A percentile compares a stretch with the other conserved stretches of the same genome.
These are phyloP conservation scores for Globisporangium spiculum DNA, from an alignment of 352 stramenopile genomes.

Conservation along the genomic window DNA sequence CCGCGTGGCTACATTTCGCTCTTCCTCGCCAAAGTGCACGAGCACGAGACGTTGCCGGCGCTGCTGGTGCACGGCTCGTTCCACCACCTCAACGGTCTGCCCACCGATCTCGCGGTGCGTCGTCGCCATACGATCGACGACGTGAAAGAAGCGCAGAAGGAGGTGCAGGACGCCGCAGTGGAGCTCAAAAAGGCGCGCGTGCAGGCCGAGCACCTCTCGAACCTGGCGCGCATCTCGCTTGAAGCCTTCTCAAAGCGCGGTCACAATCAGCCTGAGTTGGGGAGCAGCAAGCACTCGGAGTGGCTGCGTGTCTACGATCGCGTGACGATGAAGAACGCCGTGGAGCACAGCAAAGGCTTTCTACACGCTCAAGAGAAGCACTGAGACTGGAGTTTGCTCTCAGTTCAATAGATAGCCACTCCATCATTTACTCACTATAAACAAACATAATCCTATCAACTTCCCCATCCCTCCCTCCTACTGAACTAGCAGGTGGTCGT, in stretches of 20 bases:
- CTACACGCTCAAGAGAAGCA: slow-evolving; percentile 27
- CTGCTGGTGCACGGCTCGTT: slow-evolving; percentile 25
- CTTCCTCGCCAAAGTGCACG: slow-evolving; percentile 66
- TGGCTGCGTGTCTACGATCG: slow-evolving; percentile 71
- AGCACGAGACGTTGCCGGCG: slow-evolving; percentile 55
- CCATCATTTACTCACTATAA: neutral
- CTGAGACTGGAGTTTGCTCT: neutral
- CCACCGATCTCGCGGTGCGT: slow-evolving; percentile 51
- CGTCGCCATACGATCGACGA: slow-evolving; percentile 82
- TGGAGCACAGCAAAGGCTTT: slow-evolving; percentile 66
- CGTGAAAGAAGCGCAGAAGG: slow-evolving; percentile 71
- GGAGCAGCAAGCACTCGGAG: slow-evolving; percentile 24
- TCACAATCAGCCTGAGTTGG: slow-evolving; percentile 9
- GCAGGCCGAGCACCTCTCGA: slow-evolving; percentile 71
- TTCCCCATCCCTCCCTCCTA: neutral
- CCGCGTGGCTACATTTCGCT: slow-evolving; percentile 40
- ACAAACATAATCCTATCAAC: neutral
- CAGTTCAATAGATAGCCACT: neutral
- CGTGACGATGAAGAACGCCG: slow-evolving; percentile 59
- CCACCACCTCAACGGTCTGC: slow-evolving; percentile 27
- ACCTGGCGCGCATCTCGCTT: slow-evolving; percentile 64
- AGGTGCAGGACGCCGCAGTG: slow-evolving; percentile 57
- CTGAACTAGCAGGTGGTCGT: neutral
- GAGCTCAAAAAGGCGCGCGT: slow-evolving; percentile 73
- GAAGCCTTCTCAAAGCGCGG: slow-evolving; percentile 49